Percentiles rank a stretch among this genome's conserved stretches.
Conservation (phyloP, 2,329 filamentous ascomycete genomes). For the Diplodia intermedia region DNA sequence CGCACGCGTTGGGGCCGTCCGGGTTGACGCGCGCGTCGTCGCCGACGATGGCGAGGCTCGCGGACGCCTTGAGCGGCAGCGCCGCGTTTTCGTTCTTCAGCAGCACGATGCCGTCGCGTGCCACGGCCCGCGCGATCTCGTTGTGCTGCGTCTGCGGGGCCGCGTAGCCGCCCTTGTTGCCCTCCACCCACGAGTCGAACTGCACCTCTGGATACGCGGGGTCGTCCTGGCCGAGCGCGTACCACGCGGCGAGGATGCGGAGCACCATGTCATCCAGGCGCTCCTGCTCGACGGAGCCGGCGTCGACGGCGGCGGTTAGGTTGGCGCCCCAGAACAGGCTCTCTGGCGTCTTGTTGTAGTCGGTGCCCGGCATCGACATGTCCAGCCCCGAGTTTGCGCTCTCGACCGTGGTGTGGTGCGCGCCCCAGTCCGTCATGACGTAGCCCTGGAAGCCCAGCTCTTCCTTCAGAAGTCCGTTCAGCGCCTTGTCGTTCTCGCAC, state of each 20-base stretch:
- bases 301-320: slow-evolving; percentile 78
- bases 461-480: slow-evolving; percentile 59
- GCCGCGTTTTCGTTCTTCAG: slow-evolving; percentile 70
- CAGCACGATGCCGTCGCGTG: slow-evolving; percentile 56
- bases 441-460: slow-evolving; percentile 58
- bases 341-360: slow-evolving; percentile 43
- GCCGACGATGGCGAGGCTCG: slow-evolving; percentile 72
- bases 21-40: slow-evolving; percentile 80
- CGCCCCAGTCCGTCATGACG: slow-evolving; percentile 50
- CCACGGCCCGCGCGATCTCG: slow-evolving; percentile 50
- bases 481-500: slow-evolving; percentile 57
- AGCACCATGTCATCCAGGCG: slow-evolving; percentile 85
- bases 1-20: slow-evolving; percentile 79
- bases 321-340: slow-evolving; percentile 77
- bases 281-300: slow-evolving; percentile 86
- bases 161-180: slow-evolving; percentile 39
- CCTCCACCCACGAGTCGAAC: slow-evolving; percentile 49
- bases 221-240: slow-evolving; percentile 55
- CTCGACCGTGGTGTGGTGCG: slow-evolving; percentile 52
- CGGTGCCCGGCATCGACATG: slow-evolving; percentile 58
- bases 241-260: slow-evolving; percentile 57
- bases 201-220: slow-evolving; percentile 51
- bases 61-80: slow-evolving; percentile 71
- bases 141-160: slow-evolving; percentile 51
- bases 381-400: slow-evolving; percentile 57